Evolutionary conservation across 176 grass and related monocot genomes (phyloP).

Genomic region (Echinochloa phyllopogon): DNA sequence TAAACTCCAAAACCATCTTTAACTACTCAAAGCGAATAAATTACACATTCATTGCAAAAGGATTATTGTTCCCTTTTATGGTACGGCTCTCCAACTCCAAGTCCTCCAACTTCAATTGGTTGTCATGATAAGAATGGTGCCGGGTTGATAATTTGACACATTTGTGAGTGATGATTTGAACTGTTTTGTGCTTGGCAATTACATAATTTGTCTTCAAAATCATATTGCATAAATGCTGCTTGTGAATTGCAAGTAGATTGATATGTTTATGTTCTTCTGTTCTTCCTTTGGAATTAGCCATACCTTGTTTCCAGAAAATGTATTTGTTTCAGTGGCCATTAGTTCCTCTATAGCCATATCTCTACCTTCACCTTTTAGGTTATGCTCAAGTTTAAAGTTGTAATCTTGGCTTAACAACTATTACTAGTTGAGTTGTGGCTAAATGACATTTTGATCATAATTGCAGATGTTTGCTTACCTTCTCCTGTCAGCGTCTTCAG

Average conservation of each 20-base stretch:
- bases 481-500: slow-evolving; percentile 79
- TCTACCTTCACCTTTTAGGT: background rate
- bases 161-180: background rate
- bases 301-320: background rate
- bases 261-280: background rate
- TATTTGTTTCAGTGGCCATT: background rate
- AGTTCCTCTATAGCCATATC: background rate
- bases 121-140: background rate
- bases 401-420: background rate
- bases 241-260: background rate
- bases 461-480: slow-evolving; percentile 79
- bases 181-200: background rate
- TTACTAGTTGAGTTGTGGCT: background rate
- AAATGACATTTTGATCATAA: background rate
- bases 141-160: background rate
- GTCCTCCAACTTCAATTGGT: background rate
- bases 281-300: background rate
- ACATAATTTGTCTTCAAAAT: background rate
- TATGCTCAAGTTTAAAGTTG: background rate
- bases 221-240: background rate
- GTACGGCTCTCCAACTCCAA: background rate
- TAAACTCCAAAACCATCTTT: background rate
- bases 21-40: background rate
- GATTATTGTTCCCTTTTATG: background rate
- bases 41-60: background rate